Evolutionary conservation across 1,284 basidiomycete species (phyloP).

Genomic region (Lentinula novae-zelandiae): DNA sequence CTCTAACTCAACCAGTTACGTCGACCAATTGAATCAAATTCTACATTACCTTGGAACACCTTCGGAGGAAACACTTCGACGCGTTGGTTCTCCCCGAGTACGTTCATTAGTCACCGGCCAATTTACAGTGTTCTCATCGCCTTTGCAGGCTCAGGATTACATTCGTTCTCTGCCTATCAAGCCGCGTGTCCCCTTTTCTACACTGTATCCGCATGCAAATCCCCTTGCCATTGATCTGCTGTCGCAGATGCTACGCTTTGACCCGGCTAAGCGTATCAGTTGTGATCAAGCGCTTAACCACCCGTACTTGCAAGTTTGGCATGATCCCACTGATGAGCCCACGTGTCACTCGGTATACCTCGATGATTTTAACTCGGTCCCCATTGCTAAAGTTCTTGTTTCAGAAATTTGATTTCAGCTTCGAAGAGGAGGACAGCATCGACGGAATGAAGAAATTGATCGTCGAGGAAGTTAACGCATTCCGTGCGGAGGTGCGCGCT

Average conservation of each 20-base stretch:
- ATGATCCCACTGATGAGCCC: constrained; percentile 92
- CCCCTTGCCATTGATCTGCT: constrained; percentile 92
- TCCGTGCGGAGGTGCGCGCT: constrained; percentile 80
- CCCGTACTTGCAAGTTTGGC: constrained; percentile 93
- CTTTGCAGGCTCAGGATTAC: constrained; percentile 88
- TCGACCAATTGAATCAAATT: constrained; percentile 99
- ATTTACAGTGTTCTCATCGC: neutral
- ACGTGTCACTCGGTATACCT: constrained; percentile 61
- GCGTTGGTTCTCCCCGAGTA: constrained; percentile 89
- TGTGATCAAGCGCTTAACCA: constrained; percentile 96
- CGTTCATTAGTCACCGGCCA: constrained; percentile 19
- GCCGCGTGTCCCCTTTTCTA: constrained; percentile 87
- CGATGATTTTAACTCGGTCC: neutral
- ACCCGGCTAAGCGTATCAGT: constrained; percentile 92
- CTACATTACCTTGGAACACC: constrained; percentile 97
- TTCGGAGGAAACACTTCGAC: constrained; percentile 91
- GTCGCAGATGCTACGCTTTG: constrained; percentile 90
- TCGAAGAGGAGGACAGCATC: constrained; percentile 94
- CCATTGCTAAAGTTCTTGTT: neutral
- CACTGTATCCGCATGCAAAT: constrained; percentile 91
- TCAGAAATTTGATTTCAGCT: constrained; percentile 95
- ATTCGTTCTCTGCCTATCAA: constrained; percentile 98
- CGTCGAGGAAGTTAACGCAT: constrained; percentile 88
- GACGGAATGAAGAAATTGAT: constrained; percentile 98
- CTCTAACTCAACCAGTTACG: constrained; percentile 57